Evolutionary conservation across 2,329 filamentous ascomycete genomes (phyloP), one percentile per base, ranked within the genome.

Genomic region (Penicillium freii): DNA sequence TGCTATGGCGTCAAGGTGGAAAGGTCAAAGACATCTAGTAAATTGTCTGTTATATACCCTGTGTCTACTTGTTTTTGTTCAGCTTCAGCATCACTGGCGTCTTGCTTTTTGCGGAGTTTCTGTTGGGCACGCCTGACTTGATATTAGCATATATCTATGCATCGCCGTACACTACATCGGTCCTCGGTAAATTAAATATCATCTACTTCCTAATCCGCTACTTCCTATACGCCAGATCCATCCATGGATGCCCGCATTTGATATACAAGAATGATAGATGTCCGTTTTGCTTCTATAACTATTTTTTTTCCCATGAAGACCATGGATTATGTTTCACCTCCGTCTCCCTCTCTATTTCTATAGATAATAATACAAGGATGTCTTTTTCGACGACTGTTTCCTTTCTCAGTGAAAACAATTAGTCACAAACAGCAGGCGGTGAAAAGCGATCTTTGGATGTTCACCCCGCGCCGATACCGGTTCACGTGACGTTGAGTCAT

Each of bases 21-120:
- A 74, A 74, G 59, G 45, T 69, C 47, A 74, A 74, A 56, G 64
- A 57, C 51, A 58, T 73, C 51, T 75, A 71, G 56, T 44, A 17
- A 42, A 31, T 25, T 31, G 33, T 48, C 51, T 47, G 4, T 56
- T 47, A 53, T 57, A 57, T 57, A 57, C 54, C 54, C 54, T 46
- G 43, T 47, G 29, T 40, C 49, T 53, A 25, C 48, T 43, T 34
- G 27, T 33, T 47, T 56, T 51, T 57, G 56, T 60, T 59, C 51
- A 60, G 63, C 64, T 65, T 67, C 51, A 46, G 46, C 47, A 53
- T 53, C 52, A 60, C 60, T 58, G 64, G 62, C 54, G 62, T 67
- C 40, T 34, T 51, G 66, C 31, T 52, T 19, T 65, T 42, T 47
- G 52, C 36, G 51, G 58, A 31, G 23, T 57, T 55, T 51, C 21